Conservation (phyloP, 2,329 filamentous ascomycete genomes). For the Claviceps maximensis region DNA sequence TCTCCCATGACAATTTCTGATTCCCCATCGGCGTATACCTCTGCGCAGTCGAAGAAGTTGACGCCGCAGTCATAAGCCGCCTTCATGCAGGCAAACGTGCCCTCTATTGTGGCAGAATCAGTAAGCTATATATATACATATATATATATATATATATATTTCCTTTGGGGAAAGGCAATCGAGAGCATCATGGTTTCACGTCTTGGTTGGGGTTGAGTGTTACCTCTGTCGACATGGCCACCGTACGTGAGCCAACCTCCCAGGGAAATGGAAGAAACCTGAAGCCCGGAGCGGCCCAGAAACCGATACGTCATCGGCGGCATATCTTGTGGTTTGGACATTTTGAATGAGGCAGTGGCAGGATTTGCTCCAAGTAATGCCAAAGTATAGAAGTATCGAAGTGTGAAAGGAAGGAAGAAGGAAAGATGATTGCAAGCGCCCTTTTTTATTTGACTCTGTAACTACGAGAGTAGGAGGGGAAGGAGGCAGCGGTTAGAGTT, state of each 20-base stretch:
- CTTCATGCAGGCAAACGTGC: constrained; percentile 46
- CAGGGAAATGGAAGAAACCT: constrained; percentile 61
- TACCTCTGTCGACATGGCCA: constrained; percentile 56
- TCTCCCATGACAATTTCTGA: constrained; percentile 51
- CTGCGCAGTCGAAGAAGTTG: constrained; percentile 51
- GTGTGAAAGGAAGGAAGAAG: too few species aligned
- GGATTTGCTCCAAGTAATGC: neutral
- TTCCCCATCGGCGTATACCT: constrained; percentile 44
- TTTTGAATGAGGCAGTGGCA: constrained; percentile 10
- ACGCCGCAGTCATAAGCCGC: constrained; percentile 45
- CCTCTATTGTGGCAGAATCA: constrained; percentile 12
- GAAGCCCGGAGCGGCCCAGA: constrained; percentile 57
- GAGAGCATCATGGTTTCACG: neutral
- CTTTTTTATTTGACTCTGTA: neutral
- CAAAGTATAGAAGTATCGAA: too few species aligned
- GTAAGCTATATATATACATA: neutral
- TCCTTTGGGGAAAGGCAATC: too few species aligned
- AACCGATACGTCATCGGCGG: constrained; percentile 56
- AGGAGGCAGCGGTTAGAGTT: neutral
- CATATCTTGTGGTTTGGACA: constrained; percentile 28
- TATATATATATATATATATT: neutral
- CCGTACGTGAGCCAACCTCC: constrained; percentile 66
- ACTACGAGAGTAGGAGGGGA: neutral
- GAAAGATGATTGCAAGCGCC: neutral
- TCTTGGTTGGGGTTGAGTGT: constrained; percentile 5